A percentile compares a stretch with the other conserved stretches of the same genome.
Evolutionary conservation across 306 rosid genomes (phyloP).

Genomic region (Carpinus viminea): DNA sequence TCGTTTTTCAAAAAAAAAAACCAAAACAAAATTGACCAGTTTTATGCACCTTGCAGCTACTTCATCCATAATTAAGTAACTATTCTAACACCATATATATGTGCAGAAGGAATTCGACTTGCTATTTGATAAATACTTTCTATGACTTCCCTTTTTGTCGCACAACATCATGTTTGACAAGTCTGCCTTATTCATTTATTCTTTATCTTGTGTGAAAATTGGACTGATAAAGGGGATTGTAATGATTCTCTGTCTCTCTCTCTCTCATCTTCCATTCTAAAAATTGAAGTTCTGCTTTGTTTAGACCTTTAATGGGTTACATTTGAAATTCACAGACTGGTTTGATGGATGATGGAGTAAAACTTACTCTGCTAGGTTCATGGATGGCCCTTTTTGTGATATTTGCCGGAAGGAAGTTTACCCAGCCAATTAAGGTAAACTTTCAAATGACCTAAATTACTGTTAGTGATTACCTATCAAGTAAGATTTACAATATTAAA

Average conservation of each 20-base stretch:
- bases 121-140: neutral
- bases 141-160: neutral
- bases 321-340: slow-evolving; percentile 57
- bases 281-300: neutral
- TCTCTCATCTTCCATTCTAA: neutral
- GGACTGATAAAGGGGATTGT: neutral
- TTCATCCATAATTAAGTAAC: neutral
- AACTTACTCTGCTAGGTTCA: slow-evolving; percentile 59
- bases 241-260: neutral
- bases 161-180: neutral
- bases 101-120: neutral
- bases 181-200: slow-evolving; percentile 1
- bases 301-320: slow-evolving; percentile 16
- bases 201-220: neutral
- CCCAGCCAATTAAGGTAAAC: slow-evolving; percentile 84
- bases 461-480: slow-evolving; percentile 1
- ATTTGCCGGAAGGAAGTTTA: slow-evolving; percentile 90
- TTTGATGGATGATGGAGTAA: slow-evolving; percentile 77
- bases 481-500: neutral
- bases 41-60: neutral
- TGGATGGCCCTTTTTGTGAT: slow-evolving; percentile 77
- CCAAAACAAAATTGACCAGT: neutral
- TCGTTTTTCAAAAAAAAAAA: neutral
- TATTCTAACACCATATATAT: neutral
- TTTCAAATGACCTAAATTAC: slow-evolving; percentile 7